phyloP scores from a whole-genome alignment of 139 green algal genomes.

The Eudorina sp. region DNA sequence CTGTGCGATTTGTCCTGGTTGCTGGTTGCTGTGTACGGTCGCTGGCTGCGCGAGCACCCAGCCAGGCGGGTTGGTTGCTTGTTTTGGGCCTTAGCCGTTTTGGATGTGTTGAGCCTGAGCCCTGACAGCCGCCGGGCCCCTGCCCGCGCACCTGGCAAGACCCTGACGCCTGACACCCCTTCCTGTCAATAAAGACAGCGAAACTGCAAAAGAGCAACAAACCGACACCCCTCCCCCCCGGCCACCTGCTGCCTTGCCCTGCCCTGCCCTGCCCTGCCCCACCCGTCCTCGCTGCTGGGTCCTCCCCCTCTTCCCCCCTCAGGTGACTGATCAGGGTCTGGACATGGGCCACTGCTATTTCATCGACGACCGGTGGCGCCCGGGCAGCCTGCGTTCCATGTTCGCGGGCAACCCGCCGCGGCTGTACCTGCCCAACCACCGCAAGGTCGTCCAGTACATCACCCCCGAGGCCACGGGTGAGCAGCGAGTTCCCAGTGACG shows the following conservation, averaged over 20 bases:
- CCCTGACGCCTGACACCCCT: background rate
- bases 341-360: slow-evolving; percentile 10
- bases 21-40: too few relatives aligned
- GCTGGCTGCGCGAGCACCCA: too few relatives aligned
- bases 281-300: too few relatives aligned
- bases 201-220: too few relatives aligned
- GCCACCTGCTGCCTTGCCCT: background rate
- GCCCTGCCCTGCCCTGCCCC: too few relatives aligned
- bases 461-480: background rate
- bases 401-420: background rate
- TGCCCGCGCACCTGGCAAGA: background rate
- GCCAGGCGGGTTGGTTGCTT: too few relatives aligned
- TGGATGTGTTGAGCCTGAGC: too few relatives aligned
- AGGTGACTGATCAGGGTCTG: background rate
- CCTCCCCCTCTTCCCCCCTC: too few relatives aligned
- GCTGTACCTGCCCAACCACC: slow-evolving; percentile 1
- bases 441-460: slow-evolving; percentile 15
- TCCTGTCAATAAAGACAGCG: too few relatives aligned
- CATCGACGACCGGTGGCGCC: background rate
- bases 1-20: background rate
- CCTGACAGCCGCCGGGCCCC: too few relatives aligned
- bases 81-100: too few relatives aligned
- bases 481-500: background rate
- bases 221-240: background rate
- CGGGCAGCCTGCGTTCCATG: background rate